phyloP scores from a whole-genome alignment of 306 rosid genomes.

The Mimosa pudica region DNA sequence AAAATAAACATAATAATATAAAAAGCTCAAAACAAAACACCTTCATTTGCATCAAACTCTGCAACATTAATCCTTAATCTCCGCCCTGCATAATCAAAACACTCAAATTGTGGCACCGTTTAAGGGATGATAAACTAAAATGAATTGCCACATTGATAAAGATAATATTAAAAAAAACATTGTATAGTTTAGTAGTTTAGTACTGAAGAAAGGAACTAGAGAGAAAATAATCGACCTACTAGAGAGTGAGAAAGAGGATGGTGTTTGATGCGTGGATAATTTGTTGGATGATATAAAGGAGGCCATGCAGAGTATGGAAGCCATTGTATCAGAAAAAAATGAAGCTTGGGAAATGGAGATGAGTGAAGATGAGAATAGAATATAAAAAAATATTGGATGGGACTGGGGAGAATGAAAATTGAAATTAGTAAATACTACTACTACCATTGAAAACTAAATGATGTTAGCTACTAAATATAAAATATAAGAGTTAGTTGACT shows the following conservation, averaged over 20 bases:
- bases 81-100: slow-evolving; percentile 44
- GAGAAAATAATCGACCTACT: slow-evolving; percentile 47
- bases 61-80: slow-evolving; percentile 55
- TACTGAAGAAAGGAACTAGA: slow-evolving; percentile 14
- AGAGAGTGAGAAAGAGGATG: slow-evolving; percentile 50
- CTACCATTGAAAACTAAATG: too few species aligned
- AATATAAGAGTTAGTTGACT: too few species aligned
- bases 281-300: slow-evolving; percentile 38
- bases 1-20: neutral
- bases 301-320: slow-evolving; percentile 49
- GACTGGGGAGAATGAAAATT: too few species aligned
- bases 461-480: too few species aligned
- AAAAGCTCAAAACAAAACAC: slow-evolving; percentile 36
- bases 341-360: neutral
- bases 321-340: slow-evolving; percentile 52
- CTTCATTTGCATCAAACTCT: slow-evolving; percentile 62
- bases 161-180: neutral
- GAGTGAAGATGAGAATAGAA: neutral
- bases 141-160: neutral
- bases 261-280: slow-evolving; percentile 34
- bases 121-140: neutral
- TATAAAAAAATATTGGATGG: neutral
- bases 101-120: neutral
- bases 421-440: too few species aligned
- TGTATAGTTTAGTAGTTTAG: neutral